Conservation (phyloP, 805 yeast genomes). For the Candida andamanensis region DNA sequence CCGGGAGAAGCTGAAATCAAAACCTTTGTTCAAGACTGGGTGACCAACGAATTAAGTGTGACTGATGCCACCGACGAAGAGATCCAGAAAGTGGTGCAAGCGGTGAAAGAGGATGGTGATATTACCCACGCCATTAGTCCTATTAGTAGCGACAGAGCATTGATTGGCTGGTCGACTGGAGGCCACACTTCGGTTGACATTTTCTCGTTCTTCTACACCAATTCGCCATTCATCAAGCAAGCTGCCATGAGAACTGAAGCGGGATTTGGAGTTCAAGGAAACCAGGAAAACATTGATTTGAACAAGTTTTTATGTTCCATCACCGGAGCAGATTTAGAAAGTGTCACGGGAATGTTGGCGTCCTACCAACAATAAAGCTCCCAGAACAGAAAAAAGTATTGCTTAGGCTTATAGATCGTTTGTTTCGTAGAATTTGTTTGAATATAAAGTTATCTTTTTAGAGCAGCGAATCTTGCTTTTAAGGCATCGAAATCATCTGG, state of each 20-base stretch:
- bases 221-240: conserved; percentile 22
- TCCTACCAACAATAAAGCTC: too few relatives aligned
- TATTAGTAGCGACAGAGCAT: conserved; percentile 7
- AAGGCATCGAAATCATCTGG: conserved; percentile 55
- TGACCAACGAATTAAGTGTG: conserved; percentile 5
- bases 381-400: neutral
- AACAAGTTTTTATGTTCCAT: conserved; percentile 59
- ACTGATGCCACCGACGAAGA: conserved; percentile 8
- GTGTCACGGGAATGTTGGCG: conserved; percentile 39
- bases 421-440: conserved; percentile 1
- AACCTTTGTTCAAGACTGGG: conserved; percentile 12
- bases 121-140: conserved; percentile 59
- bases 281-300: conserved; percentile 75
- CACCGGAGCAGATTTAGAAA: conserved; percentile 39
- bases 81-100: conserved; percentile 5
- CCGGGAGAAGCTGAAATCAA: conserved; percentile 32
- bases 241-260: conserved; percentile 22
- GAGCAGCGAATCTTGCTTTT: conserved; percentile 71
- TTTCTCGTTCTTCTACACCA: conserved; percentile 7
- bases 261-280: conserved; percentile 54
- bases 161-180: conserved; percentile 8
- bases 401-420: conserved; percentile 1
- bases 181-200: conserved; percentile 6
- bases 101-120: conserved; percentile 45
- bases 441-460: conserved; percentile 33